Evolutionary conservation across 2,329 filamentous ascomycete species (phyloP), one percentile per base, ranked within the genome.

Genomic region (Tolypocladium guangdongense): DNA sequence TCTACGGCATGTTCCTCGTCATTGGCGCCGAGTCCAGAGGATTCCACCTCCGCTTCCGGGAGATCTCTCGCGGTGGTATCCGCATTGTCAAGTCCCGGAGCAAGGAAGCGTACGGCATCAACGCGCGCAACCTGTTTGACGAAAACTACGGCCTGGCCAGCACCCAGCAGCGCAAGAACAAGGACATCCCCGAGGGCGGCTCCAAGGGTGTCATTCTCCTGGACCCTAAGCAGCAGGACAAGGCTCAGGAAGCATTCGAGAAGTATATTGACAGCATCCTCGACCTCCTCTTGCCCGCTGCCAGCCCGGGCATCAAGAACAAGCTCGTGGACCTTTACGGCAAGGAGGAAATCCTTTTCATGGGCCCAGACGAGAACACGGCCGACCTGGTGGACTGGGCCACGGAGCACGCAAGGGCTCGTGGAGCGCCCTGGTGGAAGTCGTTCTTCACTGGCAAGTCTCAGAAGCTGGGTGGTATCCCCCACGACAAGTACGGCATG

Each of bases 381-480:
- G 93, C 93, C 24, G 90, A 96, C 64, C 80, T 99, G 36, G 93
- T 99, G 51, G 85, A 99, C 72, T 99, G 93, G 93, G 93, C 93
- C n/a, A 99, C 93, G 1, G 86, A 93, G 70, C 93, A 99, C 70
- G 93, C 93, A 56, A 83, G 90, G 51, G 75, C 76, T 57, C 85
- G 93, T 62, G 90, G 90, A 47, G 93, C 93, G 5, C 90, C 90
- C 32, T 99, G 92, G 90, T 99, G 93, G 93, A 99, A 99, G 78
- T 99, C 93, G 0, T 99, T 99, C 82, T 99, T 99, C 79, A 99
- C 93, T 2, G 93, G 93, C 65, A 99, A 99, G 80, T 96, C 90
- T 62, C 93, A 90, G 52, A 93, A 88, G 71, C 81, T 99, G 16
- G 93, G 93, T 58, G 93, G 93, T 66, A 99, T 99, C 61, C 93